These are phyloP conservation scores for Pyracantha coccinea DNA, from an alignment of 331 rosid species.

Conservation along the genomic window DNA sequence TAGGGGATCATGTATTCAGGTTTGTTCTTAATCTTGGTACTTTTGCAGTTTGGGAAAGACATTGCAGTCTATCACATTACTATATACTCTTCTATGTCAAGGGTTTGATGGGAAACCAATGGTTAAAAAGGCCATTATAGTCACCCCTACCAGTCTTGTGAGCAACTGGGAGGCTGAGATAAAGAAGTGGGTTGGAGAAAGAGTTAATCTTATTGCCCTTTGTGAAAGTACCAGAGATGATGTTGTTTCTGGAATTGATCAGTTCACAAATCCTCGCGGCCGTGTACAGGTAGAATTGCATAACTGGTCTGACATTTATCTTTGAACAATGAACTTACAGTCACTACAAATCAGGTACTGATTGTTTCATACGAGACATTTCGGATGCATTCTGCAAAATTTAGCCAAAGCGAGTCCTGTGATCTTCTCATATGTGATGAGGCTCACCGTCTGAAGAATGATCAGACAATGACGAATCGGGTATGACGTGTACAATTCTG, in stretches of 20 bases:
- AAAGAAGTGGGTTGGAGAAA: constrained; percentile 82
- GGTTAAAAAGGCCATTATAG: constrained; percentile 80
- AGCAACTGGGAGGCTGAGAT: constrained; percentile 99
- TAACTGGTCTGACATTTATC: not conserved
- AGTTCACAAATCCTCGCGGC: constrained; percentile 52
- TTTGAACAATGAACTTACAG: constrained; percentile 5
- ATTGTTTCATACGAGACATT: constrained; percentile 92
- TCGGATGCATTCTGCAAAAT: constrained; percentile 81
- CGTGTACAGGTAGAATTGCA: constrained; percentile 44
- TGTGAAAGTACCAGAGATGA: constrained; percentile 87
- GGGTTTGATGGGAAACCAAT: constrained; percentile 82
- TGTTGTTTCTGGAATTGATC: constrained; percentile 74
- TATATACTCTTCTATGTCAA: constrained; percentile 82
- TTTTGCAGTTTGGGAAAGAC: constrained; percentile 92
- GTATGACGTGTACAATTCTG: constrained; percentile 29
- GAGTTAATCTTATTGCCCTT: constrained; percentile 65
- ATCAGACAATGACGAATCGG: constrained; percentile 87
- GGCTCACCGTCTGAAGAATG: constrained; percentile 97
- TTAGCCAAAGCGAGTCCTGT: constrained; percentile 64
- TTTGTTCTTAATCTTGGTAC: constrained; percentile 4
- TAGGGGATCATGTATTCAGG: constrained; percentile 1
- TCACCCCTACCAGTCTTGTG: constrained; percentile 97
- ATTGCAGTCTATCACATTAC: constrained; percentile 88
- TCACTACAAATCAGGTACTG: constrained; percentile 50
- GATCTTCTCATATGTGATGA: constrained; percentile 95